Conservation (phyloP, 2,329 filamentous ascomycete genomes). For the Aspergillus melleus region DNA sequence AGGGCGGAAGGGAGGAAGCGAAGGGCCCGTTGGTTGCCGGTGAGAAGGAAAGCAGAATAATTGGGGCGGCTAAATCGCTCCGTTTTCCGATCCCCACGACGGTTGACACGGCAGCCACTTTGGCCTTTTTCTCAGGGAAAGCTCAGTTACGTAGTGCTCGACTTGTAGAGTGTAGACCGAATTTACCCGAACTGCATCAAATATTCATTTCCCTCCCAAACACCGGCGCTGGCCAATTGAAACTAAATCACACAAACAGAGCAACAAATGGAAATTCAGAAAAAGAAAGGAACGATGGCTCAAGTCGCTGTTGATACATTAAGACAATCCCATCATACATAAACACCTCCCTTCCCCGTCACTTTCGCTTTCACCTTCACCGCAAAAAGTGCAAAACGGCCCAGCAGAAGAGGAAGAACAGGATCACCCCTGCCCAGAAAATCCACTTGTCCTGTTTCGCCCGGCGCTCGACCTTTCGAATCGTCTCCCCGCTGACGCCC, state of each 20-base stretch:
- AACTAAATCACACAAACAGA: background rate
- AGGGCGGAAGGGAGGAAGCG: slow-evolving; percentile 14
- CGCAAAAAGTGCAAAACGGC: slow-evolving; percentile 81
- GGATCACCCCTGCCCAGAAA: slow-evolving; percentile 79
- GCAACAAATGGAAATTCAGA: background rate
- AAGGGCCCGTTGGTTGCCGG: slow-evolving; percentile 18
- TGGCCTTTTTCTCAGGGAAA: no score
- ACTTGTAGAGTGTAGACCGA: no score
- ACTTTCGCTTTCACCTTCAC: slow-evolving; percentile 42
- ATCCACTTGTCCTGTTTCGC: slow-evolving; percentile 98
- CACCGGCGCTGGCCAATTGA: background rate
- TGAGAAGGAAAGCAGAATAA: slow-evolving; percentile 18
- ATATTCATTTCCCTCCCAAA: background rate
- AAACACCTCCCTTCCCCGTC: background rate
- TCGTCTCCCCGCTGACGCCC: slow-evolving; percentile 91
- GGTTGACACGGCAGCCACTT: background rate
- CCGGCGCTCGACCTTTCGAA: slow-evolving; percentile 90
- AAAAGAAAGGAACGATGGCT: background rate
- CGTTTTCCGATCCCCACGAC: slow-evolving; percentile 23
- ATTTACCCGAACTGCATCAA: no score
- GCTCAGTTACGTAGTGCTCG: no score
- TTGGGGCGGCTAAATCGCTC: slow-evolving; percentile 20
- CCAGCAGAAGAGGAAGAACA: slow-evolving; percentile 93
- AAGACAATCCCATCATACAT: background rate
- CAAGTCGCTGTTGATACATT: slow-evolving; percentile 3